A percentile compares a stretch with the other conserved stretches of the same genome.
phyloP scores from a whole-genome alignment of 768 basidiomycete genomes.

The Tremella mesenterica region DNA sequence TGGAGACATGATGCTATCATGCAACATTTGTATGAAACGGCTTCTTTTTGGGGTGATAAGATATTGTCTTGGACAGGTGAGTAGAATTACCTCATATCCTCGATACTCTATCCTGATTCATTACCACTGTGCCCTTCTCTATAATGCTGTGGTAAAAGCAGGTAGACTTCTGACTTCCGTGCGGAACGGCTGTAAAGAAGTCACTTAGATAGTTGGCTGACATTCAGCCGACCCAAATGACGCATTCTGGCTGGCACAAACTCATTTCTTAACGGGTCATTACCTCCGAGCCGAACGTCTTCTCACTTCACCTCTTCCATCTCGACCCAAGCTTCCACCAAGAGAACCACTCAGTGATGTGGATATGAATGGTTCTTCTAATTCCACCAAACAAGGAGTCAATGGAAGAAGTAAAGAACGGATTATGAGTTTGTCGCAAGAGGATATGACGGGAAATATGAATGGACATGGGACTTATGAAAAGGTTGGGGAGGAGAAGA shows the following conservation, averaged over 20 bases:
- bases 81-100: constrained; percentile 19
- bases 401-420: constrained; percentile 22
- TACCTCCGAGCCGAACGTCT: constrained; percentile 89
- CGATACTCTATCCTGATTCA: too few species aligned
- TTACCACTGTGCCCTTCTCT: neutral
- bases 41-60: constrained; percentile 98
- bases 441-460: too few species aligned
- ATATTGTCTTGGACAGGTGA: constrained; percentile 89
- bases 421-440: constrained; percentile 9
- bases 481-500: constrained; percentile 40
- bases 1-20: constrained; percentile 98
- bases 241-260: constrained; percentile 98
- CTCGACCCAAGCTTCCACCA: constrained; percentile 35
- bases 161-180: too few species aligned
- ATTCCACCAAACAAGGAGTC: constrained; percentile 13
- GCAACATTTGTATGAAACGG: constrained; percentile 96
- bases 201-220: neutral
- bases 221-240: constrained; percentile 82
- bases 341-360: neutral
- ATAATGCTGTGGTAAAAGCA: neutral
- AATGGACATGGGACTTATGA: too few species aligned
- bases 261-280: constrained; percentile 90
- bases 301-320: constrained; percentile 73
- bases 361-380: constrained; percentile 1
- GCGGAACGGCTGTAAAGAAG: too few species aligned